These are phyloP conservation scores for Inonotus obliquus DNA, from an alignment of 1,284 basidiomycete species.

Conservation along the genomic window DNA sequence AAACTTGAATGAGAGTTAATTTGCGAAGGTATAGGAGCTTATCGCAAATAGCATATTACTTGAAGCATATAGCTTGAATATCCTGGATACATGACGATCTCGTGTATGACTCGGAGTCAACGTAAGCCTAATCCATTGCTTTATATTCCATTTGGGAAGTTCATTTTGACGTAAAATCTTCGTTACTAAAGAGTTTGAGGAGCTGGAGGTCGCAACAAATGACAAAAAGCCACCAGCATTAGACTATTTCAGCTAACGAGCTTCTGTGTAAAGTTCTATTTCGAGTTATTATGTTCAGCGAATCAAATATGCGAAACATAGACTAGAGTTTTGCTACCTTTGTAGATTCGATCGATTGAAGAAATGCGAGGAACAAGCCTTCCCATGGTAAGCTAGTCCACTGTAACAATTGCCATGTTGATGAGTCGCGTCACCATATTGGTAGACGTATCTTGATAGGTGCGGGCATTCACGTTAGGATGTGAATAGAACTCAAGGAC, in stretches of 20 bases:
- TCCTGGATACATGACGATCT: background rate
- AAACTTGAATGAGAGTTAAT: background rate
- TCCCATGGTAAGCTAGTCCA: background rate
- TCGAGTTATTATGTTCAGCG: background rate
- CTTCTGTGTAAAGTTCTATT: background rate
- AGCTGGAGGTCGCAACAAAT: background rate
- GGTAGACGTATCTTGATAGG: background rate
- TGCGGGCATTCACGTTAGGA: background rate
- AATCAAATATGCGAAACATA: background rate
- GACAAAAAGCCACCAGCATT: background rate
- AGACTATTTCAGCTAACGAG: background rate
- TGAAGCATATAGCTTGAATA: background rate
- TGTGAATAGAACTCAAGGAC: background rate
- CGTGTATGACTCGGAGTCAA: background rate
- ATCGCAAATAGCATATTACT: background rate
- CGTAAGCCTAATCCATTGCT: background rate
- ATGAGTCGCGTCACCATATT: background rate
- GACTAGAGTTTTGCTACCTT: background rate
- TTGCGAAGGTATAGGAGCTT: background rate
- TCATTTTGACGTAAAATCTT: background rate
- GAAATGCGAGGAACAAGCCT: background rate
- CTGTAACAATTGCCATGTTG: background rate
- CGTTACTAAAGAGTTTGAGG: background rate
- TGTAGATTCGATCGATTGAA: background rate
- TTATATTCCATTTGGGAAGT: background rate